These are phyloP conservation scores for Starmerella stigmatis DNA, from an alignment of 805 yeast genomes.

Conservation along the genomic window DNA sequence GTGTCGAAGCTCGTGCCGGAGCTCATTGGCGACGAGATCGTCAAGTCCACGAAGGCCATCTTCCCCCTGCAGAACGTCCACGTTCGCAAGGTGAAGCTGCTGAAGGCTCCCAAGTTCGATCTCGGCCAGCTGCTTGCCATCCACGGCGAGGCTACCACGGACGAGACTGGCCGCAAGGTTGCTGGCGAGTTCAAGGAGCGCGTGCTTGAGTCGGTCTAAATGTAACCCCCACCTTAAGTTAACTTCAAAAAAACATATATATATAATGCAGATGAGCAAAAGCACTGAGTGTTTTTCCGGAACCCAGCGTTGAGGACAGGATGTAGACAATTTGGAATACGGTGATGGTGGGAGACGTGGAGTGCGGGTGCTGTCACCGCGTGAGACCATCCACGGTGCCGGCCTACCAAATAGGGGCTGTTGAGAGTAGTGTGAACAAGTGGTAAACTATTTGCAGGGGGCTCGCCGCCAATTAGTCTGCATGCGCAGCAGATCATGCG, in stretches of 20 bases:
- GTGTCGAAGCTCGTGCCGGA: slow-evolving; percentile 96
- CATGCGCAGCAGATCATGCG: too few relatives aligned
- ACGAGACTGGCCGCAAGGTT: slow-evolving; percentile 97
- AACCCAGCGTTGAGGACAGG: neutral
- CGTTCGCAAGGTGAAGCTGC: slow-evolving; percentile 97
- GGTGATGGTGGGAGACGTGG: too few relatives aligned
- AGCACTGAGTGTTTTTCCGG: neutral
- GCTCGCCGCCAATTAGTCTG: too few relatives aligned
- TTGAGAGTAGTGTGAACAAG: too few relatives aligned
- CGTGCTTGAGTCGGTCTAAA: slow-evolving; percentile 92
- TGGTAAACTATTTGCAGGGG: too few relatives aligned
- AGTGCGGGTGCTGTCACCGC: too few relatives aligned
- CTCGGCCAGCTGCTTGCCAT: slow-evolving; percentile 90
- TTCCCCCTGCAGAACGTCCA: slow-evolving; percentile 97
- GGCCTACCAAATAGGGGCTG: too few relatives aligned
- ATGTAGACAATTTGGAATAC: too few relatives aligned
- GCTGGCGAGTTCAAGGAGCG: slow-evolving; percentile 91
- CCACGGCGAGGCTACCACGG: slow-evolving; percentile 91
- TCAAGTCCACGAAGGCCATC: slow-evolving; percentile 87
- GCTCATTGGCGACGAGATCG: slow-evolving; percentile 97
- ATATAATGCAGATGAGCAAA: slow-evolving; percentile 1
- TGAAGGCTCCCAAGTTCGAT: slow-evolving; percentile 98
- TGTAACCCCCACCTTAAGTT: slow-evolving; percentile 7
- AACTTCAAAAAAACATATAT: slow-evolving; percentile 12
- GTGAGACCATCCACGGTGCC: too few relatives aligned